Conservation (phyloP, 495 filamentous ascomycete genomes). For the Penicillium roqueforti region DNA sequence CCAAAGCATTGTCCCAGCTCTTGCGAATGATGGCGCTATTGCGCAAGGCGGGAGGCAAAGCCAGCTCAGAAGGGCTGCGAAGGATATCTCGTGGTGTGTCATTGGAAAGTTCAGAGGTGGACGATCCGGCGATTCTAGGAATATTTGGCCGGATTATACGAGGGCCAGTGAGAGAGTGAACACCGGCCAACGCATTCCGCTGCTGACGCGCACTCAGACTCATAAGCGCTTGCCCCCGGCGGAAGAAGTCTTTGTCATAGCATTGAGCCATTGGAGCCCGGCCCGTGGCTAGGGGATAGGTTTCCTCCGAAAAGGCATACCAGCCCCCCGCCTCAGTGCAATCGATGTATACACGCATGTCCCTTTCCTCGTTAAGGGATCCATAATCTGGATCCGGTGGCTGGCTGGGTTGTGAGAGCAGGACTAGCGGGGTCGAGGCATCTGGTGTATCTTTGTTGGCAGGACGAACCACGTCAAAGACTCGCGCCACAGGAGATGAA, state of each 20-base stretch:
- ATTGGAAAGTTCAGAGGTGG: conserved; percentile 32
- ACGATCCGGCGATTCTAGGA: conserved; percentile 33
- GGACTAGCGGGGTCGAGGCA: conserved; percentile 58
- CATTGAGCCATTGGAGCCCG: conserved; percentile 61
- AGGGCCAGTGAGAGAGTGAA: conserved; percentile 46
- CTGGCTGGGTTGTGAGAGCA: conserved; percentile 79
- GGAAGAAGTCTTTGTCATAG: conserved; percentile 56
- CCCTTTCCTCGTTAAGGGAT: conserved; percentile 48
- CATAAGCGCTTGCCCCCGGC: conserved; percentile 37
- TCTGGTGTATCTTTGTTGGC: conserved; percentile 52
- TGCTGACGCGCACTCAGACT: conserved; percentile 42
- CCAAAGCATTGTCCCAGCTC: conserved; percentile 48
- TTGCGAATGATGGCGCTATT: conserved; percentile 52
- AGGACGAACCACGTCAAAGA: conserved; percentile 85
- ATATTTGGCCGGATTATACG: conserved; percentile 32
- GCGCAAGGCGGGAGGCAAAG: conserved; percentile 43
- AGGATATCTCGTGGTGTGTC: conserved; percentile 41
- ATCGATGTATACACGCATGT: conserved; percentile 77
- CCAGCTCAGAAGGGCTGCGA: conserved; percentile 38
- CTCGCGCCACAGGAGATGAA: conserved; percentile 76
- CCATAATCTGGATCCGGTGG: conserved; percentile 58
- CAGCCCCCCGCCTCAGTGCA: conserved; percentile 79
- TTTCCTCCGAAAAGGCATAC: conserved; percentile 88
- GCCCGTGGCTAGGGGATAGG: conserved; percentile 77
- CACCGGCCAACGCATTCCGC: conserved; percentile 49